Base-by-base conservation (phyloP, 2,329 filamentous ascomycete genomes). In the Gremmenia infestans region DNA sequence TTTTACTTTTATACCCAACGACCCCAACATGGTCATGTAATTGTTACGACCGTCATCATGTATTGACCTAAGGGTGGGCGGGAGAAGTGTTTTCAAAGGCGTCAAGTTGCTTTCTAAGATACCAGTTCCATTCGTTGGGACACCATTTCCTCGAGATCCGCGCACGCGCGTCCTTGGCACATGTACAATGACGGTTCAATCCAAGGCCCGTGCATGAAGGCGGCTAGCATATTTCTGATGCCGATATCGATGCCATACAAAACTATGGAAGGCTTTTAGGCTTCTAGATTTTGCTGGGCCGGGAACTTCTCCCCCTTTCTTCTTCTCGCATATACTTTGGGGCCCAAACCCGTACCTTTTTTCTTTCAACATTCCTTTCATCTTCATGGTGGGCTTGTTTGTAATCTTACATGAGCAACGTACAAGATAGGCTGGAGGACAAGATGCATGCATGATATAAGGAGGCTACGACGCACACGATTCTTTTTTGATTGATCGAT, bases 1-100 rank as follows among this genome's bases (percentile, higher is more conserved):
- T 46, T 57, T 58, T 23, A 51, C 55, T 50, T 48, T 54, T 63
- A 63, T 63, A 65, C 64, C 62, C 61, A 40, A 60, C 48, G 61
- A 59, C 61, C 60, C 42, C 46, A 40, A 56, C 43, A 58, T 54
- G 63, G 63, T 63, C 63, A 56, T 68, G 66, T 68, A 68, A 60
- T 65, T 65, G 56, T 68, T 66, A 60, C 51, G 56, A 52, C 60
- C 60, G 19, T 57, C 49, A 51, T 57, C 46, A 57, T 58, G 51
- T 60, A 53, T 54, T 54, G 52, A 43, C 48, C 54, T 52, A 49
- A 55, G 48, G 52, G 50, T 53, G 55, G 57, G 50, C 36, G 53
- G 59, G 19, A 32, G 48, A 54, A 47, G 23, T 48, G 23, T 25
- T 48, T 60, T 52, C 40, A 58, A 50, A 48, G 64, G 61, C 61